These are phyloP conservation scores for Aspergillus ruber DNA, from an alignment of 2,329 filamentous ascomycete species.

Conservation along the genomic window DNA sequence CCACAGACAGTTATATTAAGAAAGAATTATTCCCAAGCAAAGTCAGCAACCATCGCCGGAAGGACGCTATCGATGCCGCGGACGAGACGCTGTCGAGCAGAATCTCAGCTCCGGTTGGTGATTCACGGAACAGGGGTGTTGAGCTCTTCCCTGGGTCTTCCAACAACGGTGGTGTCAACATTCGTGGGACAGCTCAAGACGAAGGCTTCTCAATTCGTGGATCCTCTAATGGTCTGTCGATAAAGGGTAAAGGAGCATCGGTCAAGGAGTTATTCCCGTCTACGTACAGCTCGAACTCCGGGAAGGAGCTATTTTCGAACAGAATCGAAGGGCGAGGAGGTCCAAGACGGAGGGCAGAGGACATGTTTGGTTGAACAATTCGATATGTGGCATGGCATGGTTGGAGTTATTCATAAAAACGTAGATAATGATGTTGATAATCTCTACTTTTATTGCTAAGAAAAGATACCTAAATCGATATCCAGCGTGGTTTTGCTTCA, in stretches of 20 bases:
- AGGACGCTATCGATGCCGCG: constrained; percentile 48
- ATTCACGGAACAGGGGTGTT: constrained; percentile 25
- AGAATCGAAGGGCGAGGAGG: constrained; percentile 53
- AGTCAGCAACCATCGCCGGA: constrained; percentile 41
- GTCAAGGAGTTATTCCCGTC: constrained; percentile 65
- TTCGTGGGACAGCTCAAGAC: constrained; percentile 52
- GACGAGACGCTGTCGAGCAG: constrained; percentile 48
- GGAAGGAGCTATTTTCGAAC: constrained; percentile 64
- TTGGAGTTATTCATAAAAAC: background rate
- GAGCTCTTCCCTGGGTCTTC: constrained; percentile 36
- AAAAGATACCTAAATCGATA: background rate
- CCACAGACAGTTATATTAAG: constrained; percentile 36
- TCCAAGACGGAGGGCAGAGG: constrained; percentile 62
- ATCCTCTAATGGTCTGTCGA: constrained; percentile 51
- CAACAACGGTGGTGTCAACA: constrained; percentile 44
- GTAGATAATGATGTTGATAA: background rate
- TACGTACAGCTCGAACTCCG: constrained; percentile 52
- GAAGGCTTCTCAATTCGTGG: constrained; percentile 35
- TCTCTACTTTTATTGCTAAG: background rate
- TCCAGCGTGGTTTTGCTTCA: background rate
- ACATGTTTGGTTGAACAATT: constrained; percentile 58
- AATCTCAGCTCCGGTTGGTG: constrained; percentile 42
- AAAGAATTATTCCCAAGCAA: constrained; percentile 56
- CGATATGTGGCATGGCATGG: background rate
- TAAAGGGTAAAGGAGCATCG: constrained; percentile 63